Evolutionary conservation across 164 flowering plant genomes (phyloP).

Genomic region (Kingdonia uniflora): DNA sequence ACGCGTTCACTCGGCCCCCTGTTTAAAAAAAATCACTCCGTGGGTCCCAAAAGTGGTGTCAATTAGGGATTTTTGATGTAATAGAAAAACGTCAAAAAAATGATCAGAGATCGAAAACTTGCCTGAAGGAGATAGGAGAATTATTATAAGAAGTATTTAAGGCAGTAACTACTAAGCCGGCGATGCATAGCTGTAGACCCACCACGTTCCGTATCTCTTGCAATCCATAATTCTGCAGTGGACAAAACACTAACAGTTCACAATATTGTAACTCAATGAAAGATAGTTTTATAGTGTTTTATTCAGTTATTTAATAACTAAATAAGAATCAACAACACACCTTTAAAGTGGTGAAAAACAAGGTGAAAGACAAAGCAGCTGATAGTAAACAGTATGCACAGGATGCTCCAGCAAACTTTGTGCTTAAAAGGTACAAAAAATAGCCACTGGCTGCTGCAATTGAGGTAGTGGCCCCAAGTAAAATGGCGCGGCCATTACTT

Average conservation of each 20-base stretch:
- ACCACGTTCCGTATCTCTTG: constrained; percentile 42
- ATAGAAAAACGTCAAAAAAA: too few relatives aligned
- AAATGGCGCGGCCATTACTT: constrained; percentile 44
- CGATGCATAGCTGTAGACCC: constrained; percentile 46
- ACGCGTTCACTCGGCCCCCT: too few relatives aligned
- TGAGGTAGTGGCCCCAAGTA: constrained; percentile 63
- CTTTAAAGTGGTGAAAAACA: constrained; percentile 59
- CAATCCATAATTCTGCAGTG: constrained; percentile 46
- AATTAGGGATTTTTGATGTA: too few relatives aligned
- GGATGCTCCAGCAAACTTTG: constrained; percentile 55
- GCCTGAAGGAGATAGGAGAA: constrained; percentile 5
- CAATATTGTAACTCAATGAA: neutral
- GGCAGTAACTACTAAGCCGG: constrained; percentile 47
- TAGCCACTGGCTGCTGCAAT: constrained; percentile 91
- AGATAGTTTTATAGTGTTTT: neutral
- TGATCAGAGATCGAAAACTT: too few relatives aligned
- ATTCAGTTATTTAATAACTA: neutral
- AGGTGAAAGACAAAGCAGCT: constrained; percentile 57
- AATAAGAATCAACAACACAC: constrained; percentile 19
- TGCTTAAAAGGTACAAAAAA: constrained; percentile 67
- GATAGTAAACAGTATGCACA: constrained; percentile 79
- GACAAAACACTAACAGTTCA: neutral
- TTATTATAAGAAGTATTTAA: constrained; percentile 53
- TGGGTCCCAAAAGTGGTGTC: too few relatives aligned
- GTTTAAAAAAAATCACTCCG: too few relatives aligned